Evolutionary conservation across 1,139 yeast species (phyloP).

Genomic region (Debaryomycetaceae sp.): DNA sequence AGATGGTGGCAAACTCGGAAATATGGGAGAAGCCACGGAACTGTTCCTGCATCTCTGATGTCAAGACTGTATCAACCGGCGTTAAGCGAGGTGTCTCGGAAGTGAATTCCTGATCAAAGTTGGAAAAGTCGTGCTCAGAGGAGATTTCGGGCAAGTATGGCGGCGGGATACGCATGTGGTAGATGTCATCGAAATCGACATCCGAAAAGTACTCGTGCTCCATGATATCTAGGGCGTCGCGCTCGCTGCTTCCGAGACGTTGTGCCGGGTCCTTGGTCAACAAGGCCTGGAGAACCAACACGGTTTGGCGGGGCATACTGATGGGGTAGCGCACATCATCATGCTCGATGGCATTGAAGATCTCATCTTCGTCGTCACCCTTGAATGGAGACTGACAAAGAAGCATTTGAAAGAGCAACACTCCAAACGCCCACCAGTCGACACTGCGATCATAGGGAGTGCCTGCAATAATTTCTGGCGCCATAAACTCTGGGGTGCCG

Average conservation of each 20-base stretch:
- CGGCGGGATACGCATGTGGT: conserved; percentile 63
- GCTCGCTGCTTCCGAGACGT: conserved; percentile 78
- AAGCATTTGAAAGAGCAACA: conserved; percentile 87
- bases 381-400: conserved; percentile 94
- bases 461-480: conserved; percentile 92
- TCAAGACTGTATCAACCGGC: conserved; percentile 81
- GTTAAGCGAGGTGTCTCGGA: conserved; percentile 91
- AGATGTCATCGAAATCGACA: conserved; percentile 80
- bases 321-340: conserved; percentile 98
- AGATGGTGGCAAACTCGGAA: conserved; percentile 51
- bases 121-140: conserved; percentile 83
- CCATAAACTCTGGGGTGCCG: conserved; percentile 99
- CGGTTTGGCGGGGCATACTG: conserved; percentile 96
- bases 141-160: conserved; percentile 77
- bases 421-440: conserved; percentile 99
- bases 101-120: conserved; percentile 92
- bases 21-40: conserved; percentile 94
- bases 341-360: conserved; percentile 91
- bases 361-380: conserved; percentile 98
- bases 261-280: conserved; percentile 77
- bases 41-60: conserved; percentile 87
- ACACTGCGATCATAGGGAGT: conserved; percentile 89
- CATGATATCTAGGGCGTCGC: conserved; percentile 91
- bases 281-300: conserved; percentile 81
- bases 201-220: conserved; percentile 88